Base-by-base conservation (phyloP, 2,329 filamentous ascomycete genomes). In the Rhinocladiella similis region DNA sequence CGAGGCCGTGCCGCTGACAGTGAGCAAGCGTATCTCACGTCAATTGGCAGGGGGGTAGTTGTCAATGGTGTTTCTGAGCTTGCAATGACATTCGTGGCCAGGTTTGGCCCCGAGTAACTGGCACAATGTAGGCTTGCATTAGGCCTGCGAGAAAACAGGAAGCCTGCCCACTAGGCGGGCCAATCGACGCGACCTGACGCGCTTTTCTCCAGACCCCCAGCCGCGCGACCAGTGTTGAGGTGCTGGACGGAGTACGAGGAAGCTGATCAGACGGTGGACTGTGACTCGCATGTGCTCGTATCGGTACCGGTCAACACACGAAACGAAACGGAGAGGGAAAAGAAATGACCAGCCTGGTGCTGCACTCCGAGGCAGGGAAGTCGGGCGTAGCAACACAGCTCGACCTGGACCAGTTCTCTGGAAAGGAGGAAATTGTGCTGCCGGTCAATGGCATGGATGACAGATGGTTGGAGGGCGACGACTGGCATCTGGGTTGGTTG, bases 161-260 rank as follows among this genome's bases (percentile, higher is more conserved):
- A 62, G 56, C 29, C 55, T 59, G 56, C 43, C 50, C 45, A 49
- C 45, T 46, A 47, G n/a, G 18, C 33, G 46, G 47, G 27, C 56
- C 59, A 59, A 62, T 59, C 36, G 56, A 62, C 59, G 59, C 59
- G 59, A 54, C 59, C 36, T 54, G 50, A 61, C 56, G 53, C 59
- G 59, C 56, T 57, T 53, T 47, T 57, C 53, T 54, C n/a, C 33
- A 53, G 53, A 54, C 50, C 59, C 42, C 59, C 56, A 49, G 50
- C 56, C 59, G 51, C 59, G 59, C 56, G 59, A 62, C 53, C 56
- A 57, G 43, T 47, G 59, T 50, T 45, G 49, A 56, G 59, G 59
- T 49, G 56, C 47, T 59, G 59, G 51, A 52, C 46, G 47, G 43
- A n/a, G 10, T 9, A 33, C 29, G 29, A 33, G 18, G 42, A 18